Conservation (phyloP, 2,329 filamentous ascomycete genomes). For the Colletotrichum sublineola region DNA sequence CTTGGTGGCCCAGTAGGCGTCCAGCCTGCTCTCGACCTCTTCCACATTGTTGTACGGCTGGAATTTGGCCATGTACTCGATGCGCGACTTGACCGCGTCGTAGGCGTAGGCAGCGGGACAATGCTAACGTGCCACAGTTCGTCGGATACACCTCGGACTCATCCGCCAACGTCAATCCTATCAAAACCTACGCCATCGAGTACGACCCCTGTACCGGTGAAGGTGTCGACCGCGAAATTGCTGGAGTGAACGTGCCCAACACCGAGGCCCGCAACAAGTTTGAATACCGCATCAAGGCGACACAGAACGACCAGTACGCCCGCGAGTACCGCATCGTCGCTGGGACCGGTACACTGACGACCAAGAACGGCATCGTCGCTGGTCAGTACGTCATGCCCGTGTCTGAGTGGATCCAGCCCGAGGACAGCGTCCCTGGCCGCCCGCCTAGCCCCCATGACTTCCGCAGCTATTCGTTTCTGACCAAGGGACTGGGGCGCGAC, state of each 20-base stretch:
- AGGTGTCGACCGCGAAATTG: conserved; percentile 52
- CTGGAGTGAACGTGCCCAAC: conserved; percentile 48
- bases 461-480: conserved; percentile 49
- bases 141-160: conserved; percentile 55
- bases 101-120: conserved; percentile 45
- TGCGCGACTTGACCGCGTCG: conserved; percentile 47
- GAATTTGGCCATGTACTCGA: conserved; percentile 50
- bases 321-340: conserved; percentile 56
- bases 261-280: conserved; percentile 55
- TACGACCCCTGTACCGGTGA: conserved; percentile 58
- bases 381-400: conserved; percentile 58
- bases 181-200: conserved; percentile 56
- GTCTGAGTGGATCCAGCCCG: conserved; percentile 59
- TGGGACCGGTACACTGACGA: conserved; percentile 50
- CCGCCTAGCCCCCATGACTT: conserved; percentile 52
- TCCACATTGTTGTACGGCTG: conserved; percentile 52
- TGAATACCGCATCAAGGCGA: conserved; percentile 50
- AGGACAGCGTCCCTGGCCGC: conserved; percentile 54
- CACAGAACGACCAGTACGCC: conserved; percentile 51
- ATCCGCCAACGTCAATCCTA: conserved; percentile 46
- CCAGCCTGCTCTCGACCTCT: conserved; percentile 48
- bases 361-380: conserved; percentile 55
- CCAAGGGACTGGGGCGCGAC: conserved; percentile 49
- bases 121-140: conserved; percentile 46
- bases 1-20: conserved; percentile 49